These are phyloP conservation scores for Ogataea ramenticola DNA, from an alignment of 805 yeast species.

Conservation along the genomic window DNA sequence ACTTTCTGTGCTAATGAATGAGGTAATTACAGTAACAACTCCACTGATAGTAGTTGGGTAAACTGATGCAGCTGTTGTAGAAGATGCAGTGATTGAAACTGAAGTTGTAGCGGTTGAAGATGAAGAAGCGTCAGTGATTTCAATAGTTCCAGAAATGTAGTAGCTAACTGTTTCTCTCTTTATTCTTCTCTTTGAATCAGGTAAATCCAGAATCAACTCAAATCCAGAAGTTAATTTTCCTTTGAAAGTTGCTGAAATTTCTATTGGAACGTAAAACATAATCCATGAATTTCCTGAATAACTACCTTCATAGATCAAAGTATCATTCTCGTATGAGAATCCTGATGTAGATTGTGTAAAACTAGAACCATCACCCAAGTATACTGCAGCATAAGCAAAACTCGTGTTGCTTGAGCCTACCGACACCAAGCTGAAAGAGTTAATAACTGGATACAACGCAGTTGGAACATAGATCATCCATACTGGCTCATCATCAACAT, in stretches of 20 bases:
- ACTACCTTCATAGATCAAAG: slow-evolving; percentile 1
- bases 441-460: neutral
- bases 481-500: slow-evolving; percentile 3
- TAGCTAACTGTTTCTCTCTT: neutral
- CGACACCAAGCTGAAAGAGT: neutral
- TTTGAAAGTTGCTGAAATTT: neutral
- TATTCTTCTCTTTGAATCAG: neutral
- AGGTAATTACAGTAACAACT: neutral
- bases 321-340: neutral
- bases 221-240: neutral
- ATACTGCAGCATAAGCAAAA: neutral
- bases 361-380: slow-evolving; percentile 1
- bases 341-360: neutral
- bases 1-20: slow-evolving; percentile 4
- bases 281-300: neutral
- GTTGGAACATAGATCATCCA: slow-evolving; percentile 6
- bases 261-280: slow-evolving; percentile 1
- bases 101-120: slow-evolving; percentile 2
- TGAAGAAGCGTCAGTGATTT: neutral
- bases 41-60: neutral
- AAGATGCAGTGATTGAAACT: neutral
- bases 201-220: neutral
- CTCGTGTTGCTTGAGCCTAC: neutral
- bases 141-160: neutral
- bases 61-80: neutral